Base-by-base conservation (phyloP, 164 flowering plant genomes). In the Berberis vulgaris region DNA sequence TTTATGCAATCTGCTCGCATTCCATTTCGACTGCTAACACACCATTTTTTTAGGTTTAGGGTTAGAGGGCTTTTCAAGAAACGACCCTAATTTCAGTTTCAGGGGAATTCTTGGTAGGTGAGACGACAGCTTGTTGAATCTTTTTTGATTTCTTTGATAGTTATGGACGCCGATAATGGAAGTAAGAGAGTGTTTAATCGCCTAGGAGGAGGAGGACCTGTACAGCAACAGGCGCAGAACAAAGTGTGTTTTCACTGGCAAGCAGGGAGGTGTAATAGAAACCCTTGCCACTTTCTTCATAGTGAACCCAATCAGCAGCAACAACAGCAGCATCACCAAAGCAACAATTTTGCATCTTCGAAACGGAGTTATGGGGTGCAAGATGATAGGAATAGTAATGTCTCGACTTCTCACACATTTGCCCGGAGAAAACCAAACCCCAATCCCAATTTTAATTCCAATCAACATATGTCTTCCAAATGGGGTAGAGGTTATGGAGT, bases 191-290 rank as follows among this genome's bases (percentile, higher is more conserved):
- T 67, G 26, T 70, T 60, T 66, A 61, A 46, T 55, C 71, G 82
- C 6, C 59, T 71, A 41, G 74, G 76, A 41, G 65, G 44, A 57
- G 5, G 26, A 39, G 42, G 11, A 41, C 10, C 64, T 1, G 50
- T 62, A 40, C 49, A 65, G 41, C 39, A 46, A 2, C 71, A 69
- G 45, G 46, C 70, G 8, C 82, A 75, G 64, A 85, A 81, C 55
- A 57, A 57, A 73, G 92, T 87, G 1, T 90, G 97, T 62, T 80
- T 4, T 59, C 81, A 84, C 54, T 90, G 95, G 95, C 67, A 77
- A 43, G 85, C 85, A 0, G 97, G 97, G 41, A 74, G 75, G 66
- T 90, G 95, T 69, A 80, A 40, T 26, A 65, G 89, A 7, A 11
- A 46, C 54, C 87, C 87, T 0, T 90, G 97, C 61, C 80, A 71